Conservation (phyloP, 2,329 filamentous ascomycete genomes). For the Leptosphaerulina australis region DNA sequence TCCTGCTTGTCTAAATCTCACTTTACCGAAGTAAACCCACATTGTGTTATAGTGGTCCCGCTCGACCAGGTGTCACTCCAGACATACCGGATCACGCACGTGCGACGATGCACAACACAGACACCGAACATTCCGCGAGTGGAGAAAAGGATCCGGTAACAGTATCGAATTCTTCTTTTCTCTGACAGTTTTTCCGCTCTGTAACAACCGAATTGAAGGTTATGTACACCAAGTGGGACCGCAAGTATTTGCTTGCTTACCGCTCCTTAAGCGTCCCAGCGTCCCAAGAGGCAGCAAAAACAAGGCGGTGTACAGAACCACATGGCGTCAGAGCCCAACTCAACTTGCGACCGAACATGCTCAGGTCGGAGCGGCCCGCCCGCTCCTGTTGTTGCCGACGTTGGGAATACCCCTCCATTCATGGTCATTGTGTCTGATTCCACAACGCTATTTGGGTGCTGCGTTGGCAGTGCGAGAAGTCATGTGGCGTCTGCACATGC, state of each 20-base stretch:
- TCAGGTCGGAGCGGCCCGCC: constrained; percentile 3
- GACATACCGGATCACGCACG: constrained; percentile 5
- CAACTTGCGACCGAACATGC: neutral
- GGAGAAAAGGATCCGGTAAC: neutral
- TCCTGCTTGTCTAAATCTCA: neutral
- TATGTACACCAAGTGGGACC: constrained; percentile 13
- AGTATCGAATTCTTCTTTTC: neutral
- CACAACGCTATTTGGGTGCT: neutral
- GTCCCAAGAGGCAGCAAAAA: no score
- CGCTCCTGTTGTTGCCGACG: constrained; percentile 2
- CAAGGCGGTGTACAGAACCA: constrained; percentile 9
- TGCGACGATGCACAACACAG: neutral
- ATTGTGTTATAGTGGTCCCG: no score
- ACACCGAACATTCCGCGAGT: no score
- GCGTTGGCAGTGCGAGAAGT: constrained; percentile 4
- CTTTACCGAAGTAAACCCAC: neutral
- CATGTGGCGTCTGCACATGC: constrained; percentile 14
- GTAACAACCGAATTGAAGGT: constrained; percentile 1
- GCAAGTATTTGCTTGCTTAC: constrained; percentile 10
- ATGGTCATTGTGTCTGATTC: neutral
- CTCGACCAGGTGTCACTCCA: neutral
- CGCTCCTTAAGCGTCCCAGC: constrained; percentile 8
- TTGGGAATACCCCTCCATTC: constrained; percentile 4
- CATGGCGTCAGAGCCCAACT: constrained; percentile 1
- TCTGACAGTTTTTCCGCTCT: constrained; percentile 7